Evolutionary conservation across 140 eudicot species (phyloP), one percentile per base, ranked within the genome.

Genomic region (Anethum foeniculum): DNA sequence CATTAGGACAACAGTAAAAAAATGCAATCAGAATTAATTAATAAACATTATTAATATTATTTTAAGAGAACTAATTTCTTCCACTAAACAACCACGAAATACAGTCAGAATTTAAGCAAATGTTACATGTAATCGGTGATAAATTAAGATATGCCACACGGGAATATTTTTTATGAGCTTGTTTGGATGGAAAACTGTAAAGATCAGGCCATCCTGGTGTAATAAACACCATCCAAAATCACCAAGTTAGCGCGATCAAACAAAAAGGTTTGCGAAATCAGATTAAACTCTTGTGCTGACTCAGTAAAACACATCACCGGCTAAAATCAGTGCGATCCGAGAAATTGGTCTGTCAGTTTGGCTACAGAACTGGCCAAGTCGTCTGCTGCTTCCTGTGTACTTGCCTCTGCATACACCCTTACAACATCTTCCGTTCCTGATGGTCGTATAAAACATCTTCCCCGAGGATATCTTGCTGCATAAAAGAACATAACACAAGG

Each of bases 391-490:
- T 87, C 93, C 79, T 68, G 74, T 68, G 44, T 32, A 32, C n/a
- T 68, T 13, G 74, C 74, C 74, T 92, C 97, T 23, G 97, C 96
- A 73, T 92, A 92, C 27, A 92, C 92, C 87, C 97, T 84, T 23
- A 92, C 88, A 3, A 88, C 96, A 67, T 93, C 98, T 85, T 93
- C 98, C 0, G 74, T 68, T 68, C 44, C 74, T 68, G 96, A 93
- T 75, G 98, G 98, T 39, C 98, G 83, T 82, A 93, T 89, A 87
- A 93, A 93, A 78, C 98, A 90, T 83, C 98, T 85, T 6, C 97
- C 98, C 71, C 81, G 85, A 2, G 79, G 78, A 76, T 87, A 89
- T 71, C 91, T 93, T 32, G 82, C 98, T 93, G 89, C 78, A 34
- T 44, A 3, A 54, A 77, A 60, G 30, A 58, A 32, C n/a, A 6